Evolutionary conservation across 2,329 filamentous ascomycete genomes (phyloP).

Genomic region (Aspergillus tanneri): DNA sequence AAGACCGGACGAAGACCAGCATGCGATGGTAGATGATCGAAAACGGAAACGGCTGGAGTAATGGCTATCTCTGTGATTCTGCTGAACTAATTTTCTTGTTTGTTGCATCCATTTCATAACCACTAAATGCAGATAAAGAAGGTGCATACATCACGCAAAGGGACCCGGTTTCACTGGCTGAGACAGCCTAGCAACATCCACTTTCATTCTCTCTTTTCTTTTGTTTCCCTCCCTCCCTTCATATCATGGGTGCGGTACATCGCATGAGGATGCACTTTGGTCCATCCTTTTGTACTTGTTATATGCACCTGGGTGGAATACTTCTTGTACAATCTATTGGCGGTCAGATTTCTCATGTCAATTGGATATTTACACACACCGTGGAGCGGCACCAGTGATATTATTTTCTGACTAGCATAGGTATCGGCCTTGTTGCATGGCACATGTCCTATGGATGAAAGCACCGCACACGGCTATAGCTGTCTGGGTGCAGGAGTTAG

Average conservation of each 20-base stretch:
- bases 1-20: slow-evolving; percentile 62
- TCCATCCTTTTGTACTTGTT: slow-evolving; percentile 3
- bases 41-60: slow-evolving; percentile 60
- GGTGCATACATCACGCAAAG: too few relatives aligned
- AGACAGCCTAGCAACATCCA: too few relatives aligned
- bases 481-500: slow-evolving; percentile 4
- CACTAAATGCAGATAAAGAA: too few relatives aligned
- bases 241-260: neutral
- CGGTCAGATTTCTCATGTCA: neutral
- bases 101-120: neutral
- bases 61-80: too few relatives aligned
- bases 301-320: neutral
- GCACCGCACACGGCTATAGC: too few relatives aligned
- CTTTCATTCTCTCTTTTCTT: neutral
- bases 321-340: slow-evolving; percentile 1
- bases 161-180: too few relatives aligned
- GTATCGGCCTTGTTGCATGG: slow-evolving; percentile 2
- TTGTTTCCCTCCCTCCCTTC: neutral
- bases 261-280: neutral
- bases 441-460: slow-evolving; percentile 1
- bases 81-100: neutral
- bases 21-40: slow-evolving; percentile 55
- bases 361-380: neutral
- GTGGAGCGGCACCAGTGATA: neutral
- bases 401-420: neutral